Evolutionary conservation across 139 green algal species (phyloP).

Genomic region (Picochlorum sp.): DNA sequence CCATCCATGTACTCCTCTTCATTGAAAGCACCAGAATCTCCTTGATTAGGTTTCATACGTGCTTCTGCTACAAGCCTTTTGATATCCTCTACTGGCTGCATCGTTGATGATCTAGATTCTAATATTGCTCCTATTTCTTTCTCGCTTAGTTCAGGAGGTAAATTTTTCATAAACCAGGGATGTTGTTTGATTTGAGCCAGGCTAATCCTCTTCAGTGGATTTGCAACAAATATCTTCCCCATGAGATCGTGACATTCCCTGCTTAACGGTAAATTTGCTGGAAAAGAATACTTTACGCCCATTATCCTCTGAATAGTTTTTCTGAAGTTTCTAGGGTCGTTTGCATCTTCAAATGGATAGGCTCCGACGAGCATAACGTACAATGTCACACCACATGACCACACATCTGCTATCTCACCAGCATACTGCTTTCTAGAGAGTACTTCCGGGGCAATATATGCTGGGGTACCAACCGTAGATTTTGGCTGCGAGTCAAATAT

Average conservation of each 20-base stretch:
- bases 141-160: constrained; percentile 72
- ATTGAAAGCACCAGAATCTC: constrained; percentile 26
- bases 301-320: constrained; percentile 97
- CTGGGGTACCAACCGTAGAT: constrained; percentile 97
- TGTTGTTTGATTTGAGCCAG: constrained; percentile 78
- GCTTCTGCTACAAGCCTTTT: constrained; percentile 35
- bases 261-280: constrained; percentile 57
- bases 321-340: constrained; percentile 92
- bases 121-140: constrained; percentile 11
- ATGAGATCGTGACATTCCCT: constrained; percentile 81
- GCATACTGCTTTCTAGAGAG: constrained; percentile 80
- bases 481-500: constrained; percentile 92
- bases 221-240: constrained; percentile 72
- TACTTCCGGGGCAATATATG: constrained; percentile 97
- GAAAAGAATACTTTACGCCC: constrained; percentile 79
- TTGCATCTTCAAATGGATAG: constrained; percentile 97
- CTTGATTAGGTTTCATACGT: constrained; percentile 24
- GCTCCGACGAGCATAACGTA: constrained; percentile 97
- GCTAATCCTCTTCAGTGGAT: constrained; percentile 67
- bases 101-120: constrained; percentile 12
- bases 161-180: constrained; percentile 87
- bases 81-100: constrained; percentile 49
- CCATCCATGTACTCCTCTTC: constrained; percentile 56
- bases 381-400: constrained; percentile 95
- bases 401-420: constrained; percentile 93